A percentile compares a stretch with the other conserved stretches of the same genome.
These are phyloP conservation scores for Aeminium ludgeri DNA, from an alignment of 495 filamentous ascomycete species.

Conservation along the genomic window DNA sequence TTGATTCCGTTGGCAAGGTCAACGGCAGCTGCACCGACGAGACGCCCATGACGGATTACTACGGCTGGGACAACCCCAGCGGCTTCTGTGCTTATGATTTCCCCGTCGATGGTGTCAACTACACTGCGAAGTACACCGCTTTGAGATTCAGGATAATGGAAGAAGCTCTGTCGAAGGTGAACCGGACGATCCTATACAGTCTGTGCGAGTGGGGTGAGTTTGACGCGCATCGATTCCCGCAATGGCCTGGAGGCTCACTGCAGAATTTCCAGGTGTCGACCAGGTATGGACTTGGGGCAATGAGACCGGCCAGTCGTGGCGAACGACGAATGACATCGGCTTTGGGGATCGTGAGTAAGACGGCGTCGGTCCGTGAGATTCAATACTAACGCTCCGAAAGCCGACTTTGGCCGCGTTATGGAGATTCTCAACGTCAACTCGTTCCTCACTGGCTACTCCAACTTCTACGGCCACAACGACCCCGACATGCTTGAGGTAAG, in stretches of 20 bases:
- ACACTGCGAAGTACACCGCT: constrained; percentile 33
- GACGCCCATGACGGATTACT: constrained; percentile 25
- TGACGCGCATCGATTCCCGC: constrained; percentile 4
- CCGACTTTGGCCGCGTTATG: constrained; percentile 30
- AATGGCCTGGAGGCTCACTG: neutral
- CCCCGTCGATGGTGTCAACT: constrained; percentile 23
- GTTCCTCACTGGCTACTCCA: constrained; percentile 31
- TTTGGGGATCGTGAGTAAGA: too few species aligned
- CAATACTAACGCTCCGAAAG: too few species aligned
- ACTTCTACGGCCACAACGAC: constrained; percentile 42
- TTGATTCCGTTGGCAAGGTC: constrained; percentile 1
- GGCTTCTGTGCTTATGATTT: constrained; percentile 5
- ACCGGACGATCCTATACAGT: constrained; percentile 44
- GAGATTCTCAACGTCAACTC: constrained; percentile 36
- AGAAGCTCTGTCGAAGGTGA: constrained; percentile 37
- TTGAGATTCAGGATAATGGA: constrained; percentile 41
- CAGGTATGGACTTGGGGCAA: constrained; percentile 37
- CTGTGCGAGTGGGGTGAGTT: constrained; percentile 46
- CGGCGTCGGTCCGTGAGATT: too few species aligned
- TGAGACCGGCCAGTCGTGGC: constrained; percentile 36
- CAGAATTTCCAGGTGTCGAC: neutral
- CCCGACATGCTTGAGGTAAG: constrained; percentile 57
- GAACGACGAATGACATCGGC: constrained; percentile 36
- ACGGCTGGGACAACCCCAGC: constrained; percentile 7
- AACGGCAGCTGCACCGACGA: constrained; percentile 15